These are phyloP conservation scores for Inga laurina DNA, from an alignment of 306 rosid genomes.

Conservation along the genomic window DNA sequence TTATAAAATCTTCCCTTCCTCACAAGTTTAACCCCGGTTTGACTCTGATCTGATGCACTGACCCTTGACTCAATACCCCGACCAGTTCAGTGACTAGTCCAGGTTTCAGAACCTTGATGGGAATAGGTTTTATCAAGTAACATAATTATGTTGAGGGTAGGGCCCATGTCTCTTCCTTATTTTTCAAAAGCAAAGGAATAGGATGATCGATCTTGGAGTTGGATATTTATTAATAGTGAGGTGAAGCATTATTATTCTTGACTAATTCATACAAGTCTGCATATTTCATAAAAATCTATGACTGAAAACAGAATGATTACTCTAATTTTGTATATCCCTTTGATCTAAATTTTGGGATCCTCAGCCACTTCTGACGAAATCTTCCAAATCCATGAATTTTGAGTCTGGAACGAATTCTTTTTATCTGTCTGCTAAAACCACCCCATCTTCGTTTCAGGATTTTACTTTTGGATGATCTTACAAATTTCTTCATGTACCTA, in stretches of 20 bases:
- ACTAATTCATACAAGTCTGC: slow-evolving; percentile 2
- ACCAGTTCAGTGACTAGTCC: no score
- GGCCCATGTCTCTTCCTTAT: no score
- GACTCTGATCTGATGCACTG: no score
- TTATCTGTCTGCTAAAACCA: slow-evolving; percentile 51
- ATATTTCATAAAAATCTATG: slow-evolving; percentile 17
- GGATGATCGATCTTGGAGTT: background rate
- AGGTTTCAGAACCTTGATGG: no score
- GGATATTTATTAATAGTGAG: background rate
- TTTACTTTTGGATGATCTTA: slow-evolving; percentile 46
- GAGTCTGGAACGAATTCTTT: slow-evolving; percentile 58
- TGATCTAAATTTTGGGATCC: slow-evolving; percentile 67
- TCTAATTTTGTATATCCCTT: slow-evolving; percentile 55
- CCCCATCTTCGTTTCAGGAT: slow-evolving; percentile 57
- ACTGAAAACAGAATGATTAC: slow-evolving; percentile 28
- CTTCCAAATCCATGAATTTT: slow-evolving; percentile 72
- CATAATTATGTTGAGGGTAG: no score
- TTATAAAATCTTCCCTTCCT: no score
- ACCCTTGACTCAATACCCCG: no score
- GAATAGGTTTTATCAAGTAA: no score
- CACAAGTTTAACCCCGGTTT: no score
- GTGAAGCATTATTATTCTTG: background rate
- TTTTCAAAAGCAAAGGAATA: no score
- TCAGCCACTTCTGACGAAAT: slow-evolving; percentile 74
- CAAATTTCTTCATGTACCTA: slow-evolving; percentile 46